Evolutionary conservation across 176 grass and related monocot genomes (phyloP), one percentile per base, ranked within the genome.

Genomic region (Carex kokanica): DNA sequence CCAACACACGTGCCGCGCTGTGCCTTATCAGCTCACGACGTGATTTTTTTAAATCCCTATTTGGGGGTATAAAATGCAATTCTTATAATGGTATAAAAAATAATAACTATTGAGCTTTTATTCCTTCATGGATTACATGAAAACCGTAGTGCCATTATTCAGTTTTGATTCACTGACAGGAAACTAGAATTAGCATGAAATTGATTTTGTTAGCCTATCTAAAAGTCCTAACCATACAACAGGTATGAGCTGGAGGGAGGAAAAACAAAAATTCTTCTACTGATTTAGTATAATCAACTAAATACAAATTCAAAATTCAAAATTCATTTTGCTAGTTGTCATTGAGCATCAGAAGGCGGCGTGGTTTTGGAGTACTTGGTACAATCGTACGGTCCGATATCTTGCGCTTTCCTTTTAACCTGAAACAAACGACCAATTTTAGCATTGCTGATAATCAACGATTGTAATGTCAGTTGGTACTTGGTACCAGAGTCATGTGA

Each of bases 331-430:
- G 20, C 20, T 12, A 25, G 36, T 20, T 66, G 31, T 87, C 56
- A 83, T 47, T 60, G 74, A 2, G 79, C 59, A 57, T 71, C 63
- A 84, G 84, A 82, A 53, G 89, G 69, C 45, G 81, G 60, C 11
- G 80, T 52, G 38, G 31, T 90, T 88, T 90, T 96, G 0, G 86
- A 87, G 79, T 93, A 87, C 68, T 92, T 95, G 8, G 93, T 95
- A 66, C 93, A 92, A 78, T 86, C 86, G 40, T 89, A 90, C 51
- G 90, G 93, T 12, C 93, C 90, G 4, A 91, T 81, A 74, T 92
- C 88, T 84, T 91, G 83, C 8, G 81, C 87, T 83, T 96, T 95
- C 49, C 86, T 88, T 87, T 94, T 92, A 77, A 94, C 84, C 93
- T 94, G 78, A 13, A 6, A 2, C 52, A 45, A 83, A 24, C 53